Conservation (phyloP, 2,329 filamentous ascomycete species). For the Curvularia hawaiiensis region DNA sequence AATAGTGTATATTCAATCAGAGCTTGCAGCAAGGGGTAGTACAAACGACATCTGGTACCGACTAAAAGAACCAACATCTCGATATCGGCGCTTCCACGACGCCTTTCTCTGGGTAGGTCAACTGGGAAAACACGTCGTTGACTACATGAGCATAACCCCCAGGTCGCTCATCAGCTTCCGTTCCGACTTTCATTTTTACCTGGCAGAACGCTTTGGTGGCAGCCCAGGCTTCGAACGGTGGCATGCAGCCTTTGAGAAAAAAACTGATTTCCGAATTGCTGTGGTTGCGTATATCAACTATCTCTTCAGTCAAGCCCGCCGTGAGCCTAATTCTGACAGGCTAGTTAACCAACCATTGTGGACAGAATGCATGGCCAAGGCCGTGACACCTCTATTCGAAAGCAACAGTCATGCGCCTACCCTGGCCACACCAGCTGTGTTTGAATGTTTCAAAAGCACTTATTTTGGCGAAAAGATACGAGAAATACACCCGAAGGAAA, state of each 20-base stretch:
- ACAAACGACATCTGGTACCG: conserved; percentile 65
- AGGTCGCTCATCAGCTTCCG: conserved; percentile 56
- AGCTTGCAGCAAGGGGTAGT: conserved; percentile 25
- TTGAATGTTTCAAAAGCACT: conserved; percentile 67
- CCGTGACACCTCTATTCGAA: conserved; percentile 19
- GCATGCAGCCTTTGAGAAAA: conserved; percentile 51
- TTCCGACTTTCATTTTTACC: conserved; percentile 62
- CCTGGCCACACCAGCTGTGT: conserved; percentile 72
- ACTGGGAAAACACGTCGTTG: conserved; percentile 72
- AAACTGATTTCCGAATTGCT: conserved; percentile 66
- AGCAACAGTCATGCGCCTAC: conserved; percentile 52
- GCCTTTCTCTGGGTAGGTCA: conserved; percentile 74
- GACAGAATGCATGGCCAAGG: conserved; percentile 51
- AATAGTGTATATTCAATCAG: conserved; percentile 69
- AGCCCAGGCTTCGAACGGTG: conserved; percentile 59
- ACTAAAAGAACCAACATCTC: conserved; percentile 59
- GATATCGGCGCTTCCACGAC: conserved; percentile 66
- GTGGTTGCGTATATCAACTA: conserved; percentile 66
- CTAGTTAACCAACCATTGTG: conserved; percentile 56
- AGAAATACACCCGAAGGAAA: conserved; percentile 13
- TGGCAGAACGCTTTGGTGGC: conserved; percentile 52
- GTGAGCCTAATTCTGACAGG: conserved; percentile 50
- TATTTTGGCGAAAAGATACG: conserved; percentile 62
- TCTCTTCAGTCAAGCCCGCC: conserved; percentile 67
- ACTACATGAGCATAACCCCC: conserved; percentile 58